Evolutionary conservation across 1,139 yeast genomes (phyloP).

Genomic region (Hanseniaspora uvarum): DNA sequence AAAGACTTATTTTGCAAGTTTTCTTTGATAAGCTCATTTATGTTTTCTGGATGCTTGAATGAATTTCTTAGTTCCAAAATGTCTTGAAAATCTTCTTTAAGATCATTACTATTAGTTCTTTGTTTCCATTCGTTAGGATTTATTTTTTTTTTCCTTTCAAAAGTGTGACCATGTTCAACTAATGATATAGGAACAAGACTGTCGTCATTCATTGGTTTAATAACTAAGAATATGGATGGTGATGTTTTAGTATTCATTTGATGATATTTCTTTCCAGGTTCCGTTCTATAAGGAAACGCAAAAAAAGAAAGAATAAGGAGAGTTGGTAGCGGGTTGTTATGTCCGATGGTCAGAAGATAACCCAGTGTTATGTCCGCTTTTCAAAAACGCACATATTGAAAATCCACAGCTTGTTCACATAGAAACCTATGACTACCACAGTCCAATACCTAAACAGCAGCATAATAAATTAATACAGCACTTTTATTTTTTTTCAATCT

Average conservation of each 20-base stretch:
- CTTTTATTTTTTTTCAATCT: no score
- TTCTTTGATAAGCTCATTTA: not conserved
- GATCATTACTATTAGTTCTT: conserved; percentile 7
- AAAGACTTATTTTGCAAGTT: not conserved
- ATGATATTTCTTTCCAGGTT: not conserved
- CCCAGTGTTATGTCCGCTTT: no score
- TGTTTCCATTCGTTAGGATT: conserved; percentile 5
- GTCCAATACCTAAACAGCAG: no score
- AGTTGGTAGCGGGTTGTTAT: no score
- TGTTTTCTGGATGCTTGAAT: not conserved
- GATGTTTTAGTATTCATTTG: not conserved
- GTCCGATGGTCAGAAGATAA: no score
- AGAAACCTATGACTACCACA: no score
- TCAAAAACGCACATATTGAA: no score
- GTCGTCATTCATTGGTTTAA: not conserved
- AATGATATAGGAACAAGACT: not conserved
- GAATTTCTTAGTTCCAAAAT: not conserved
- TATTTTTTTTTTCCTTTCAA: not conserved
- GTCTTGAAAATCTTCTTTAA: conserved; percentile 12
- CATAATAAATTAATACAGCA: no score
- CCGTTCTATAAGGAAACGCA: no score
- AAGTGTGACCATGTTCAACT: not conserved
- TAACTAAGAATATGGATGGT: not conserved
- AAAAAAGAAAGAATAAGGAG: no score
- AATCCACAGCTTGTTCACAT: no score